These are phyloP conservation scores for Epichloe festucae DNA, from an alignment of 2,329 filamentous ascomycete species.

Conservation along the genomic window DNA sequence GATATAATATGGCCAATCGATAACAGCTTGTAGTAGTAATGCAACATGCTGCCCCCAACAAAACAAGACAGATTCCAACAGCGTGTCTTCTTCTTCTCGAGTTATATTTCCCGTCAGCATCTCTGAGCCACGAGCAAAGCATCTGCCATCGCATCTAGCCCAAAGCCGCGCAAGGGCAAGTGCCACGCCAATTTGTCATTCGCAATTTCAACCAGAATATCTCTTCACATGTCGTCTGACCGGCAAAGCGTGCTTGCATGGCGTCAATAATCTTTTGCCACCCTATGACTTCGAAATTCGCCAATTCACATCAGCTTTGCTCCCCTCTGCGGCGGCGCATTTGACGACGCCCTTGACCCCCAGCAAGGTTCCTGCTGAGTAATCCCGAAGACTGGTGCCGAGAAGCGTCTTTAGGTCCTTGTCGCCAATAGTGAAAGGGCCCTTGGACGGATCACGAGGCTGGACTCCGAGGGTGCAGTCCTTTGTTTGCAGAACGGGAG, in stretches of 20 bases:
- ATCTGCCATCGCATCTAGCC: too few species aligned
- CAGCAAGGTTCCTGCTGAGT: constrained; percentile 10
- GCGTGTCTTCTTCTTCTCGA: too few species aligned
- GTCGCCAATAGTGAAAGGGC: constrained; percentile 13
- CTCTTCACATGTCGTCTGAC: not conserved
- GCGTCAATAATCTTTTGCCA: not conserved
- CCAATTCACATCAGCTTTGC: constrained; percentile 11
- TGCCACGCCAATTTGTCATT: not conserved
- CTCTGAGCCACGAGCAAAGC: too few species aligned
- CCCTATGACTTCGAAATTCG: constrained; percentile 11
- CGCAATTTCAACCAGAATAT: too few species aligned
- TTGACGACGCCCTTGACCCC: constrained; percentile 11
- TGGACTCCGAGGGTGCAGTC: constrained; percentile 16
- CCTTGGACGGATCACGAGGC: constrained; percentile 8
- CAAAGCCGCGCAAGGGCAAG: too few species aligned
- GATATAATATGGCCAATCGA: too few species aligned
- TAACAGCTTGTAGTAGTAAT: too few species aligned
- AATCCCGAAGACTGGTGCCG: constrained; percentile 9
- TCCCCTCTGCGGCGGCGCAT: constrained; percentile 9
- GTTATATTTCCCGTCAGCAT: too few species aligned
- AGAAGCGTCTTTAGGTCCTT: constrained; percentile 13
- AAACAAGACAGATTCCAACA: too few species aligned
- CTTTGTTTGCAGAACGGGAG: constrained; percentile 14
- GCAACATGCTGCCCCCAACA: too few species aligned
- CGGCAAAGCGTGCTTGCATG: not conserved